Evolutionary conservation across 2,329 filamentous ascomycete species (phyloP).

Genomic region (Exserohilum turcica): DNA sequence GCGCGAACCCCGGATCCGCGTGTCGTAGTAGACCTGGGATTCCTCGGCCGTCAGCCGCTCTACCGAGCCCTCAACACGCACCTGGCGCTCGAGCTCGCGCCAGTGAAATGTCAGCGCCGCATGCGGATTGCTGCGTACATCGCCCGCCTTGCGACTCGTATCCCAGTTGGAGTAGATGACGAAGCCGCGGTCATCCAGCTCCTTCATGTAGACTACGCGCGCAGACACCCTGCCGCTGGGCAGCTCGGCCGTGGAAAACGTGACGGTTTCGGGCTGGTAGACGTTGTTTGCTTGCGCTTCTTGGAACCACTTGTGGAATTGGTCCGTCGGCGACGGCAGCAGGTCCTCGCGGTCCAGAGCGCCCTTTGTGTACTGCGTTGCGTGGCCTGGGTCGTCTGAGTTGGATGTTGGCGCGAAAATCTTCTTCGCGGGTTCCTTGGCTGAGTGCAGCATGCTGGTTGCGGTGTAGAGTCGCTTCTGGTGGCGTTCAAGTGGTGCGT

Average conservation of each 20-base stretch:
- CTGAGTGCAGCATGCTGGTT: slow-evolving; percentile 35
- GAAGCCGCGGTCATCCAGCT: slow-evolving; percentile 81
- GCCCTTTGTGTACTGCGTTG: slow-evolving; percentile 75
- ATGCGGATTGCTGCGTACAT: slow-evolving; percentile 74
- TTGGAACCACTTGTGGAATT: slow-evolving; percentile 91
- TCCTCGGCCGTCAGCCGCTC: slow-evolving; percentile 72
- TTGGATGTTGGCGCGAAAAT: slow-evolving; percentile 67
- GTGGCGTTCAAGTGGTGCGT: too few relatives aligned
- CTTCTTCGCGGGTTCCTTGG: slow-evolving; percentile 37
- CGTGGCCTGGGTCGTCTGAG: slow-evolving; percentile 63
- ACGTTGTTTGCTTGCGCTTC: slow-evolving; percentile 67
- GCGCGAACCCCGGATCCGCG: slow-evolving; percentile 75
- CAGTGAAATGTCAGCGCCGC: slow-evolving; percentile 91
- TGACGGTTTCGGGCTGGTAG: slow-evolving; percentile 84
- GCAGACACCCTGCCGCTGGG: slow-evolving; percentile 84
- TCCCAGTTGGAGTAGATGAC: slow-evolving; percentile 94
- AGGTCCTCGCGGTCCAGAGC: slow-evolving; percentile 67
- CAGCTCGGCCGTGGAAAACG: slow-evolving; percentile 80
- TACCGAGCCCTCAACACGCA: slow-evolving; percentile 80
- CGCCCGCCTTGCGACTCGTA: slow-evolving; percentile 70
- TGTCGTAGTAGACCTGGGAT: slow-evolving; percentile 69
- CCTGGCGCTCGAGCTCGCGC: slow-evolving; percentile 83
- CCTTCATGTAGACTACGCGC: slow-evolving; percentile 92
- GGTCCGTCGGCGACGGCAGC: slow-evolving; percentile 68
- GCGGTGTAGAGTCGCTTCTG: neutral